A percentile compares a stretch with the other conserved stretches of the same genome.
Conservation (phyloP, 2,329 filamentous ascomycete genomes). For the Aspergillus flavus region DNA sequence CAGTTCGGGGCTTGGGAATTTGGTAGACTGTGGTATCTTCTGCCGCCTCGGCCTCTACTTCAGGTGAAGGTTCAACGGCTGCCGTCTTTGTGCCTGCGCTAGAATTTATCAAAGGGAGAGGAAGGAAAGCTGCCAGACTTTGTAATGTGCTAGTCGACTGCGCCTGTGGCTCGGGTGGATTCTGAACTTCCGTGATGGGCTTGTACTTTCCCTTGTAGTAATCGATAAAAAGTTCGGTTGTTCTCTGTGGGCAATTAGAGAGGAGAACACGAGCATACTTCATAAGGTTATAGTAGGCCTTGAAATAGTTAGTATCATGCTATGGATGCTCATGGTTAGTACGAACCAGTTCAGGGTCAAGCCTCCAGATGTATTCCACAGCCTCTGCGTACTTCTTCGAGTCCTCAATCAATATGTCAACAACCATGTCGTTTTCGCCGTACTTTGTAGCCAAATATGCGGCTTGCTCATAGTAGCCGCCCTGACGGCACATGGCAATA, state of each 20-base stretch:
- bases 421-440: conserved; percentile 87
- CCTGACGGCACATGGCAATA: conserved; percentile 95
- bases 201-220: conserved; percentile 89
- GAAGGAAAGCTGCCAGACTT: conserved; percentile 80
- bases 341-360: conserved; percentile 75
- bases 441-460: conserved; percentile 94
- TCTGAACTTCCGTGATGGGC: conserved; percentile 66
- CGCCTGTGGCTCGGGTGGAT: conserved; percentile 49
- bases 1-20: conserved; percentile 79
- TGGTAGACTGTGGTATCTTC: conserved; percentile 65
- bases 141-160: conserved; percentile 74
- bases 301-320: conserved; percentile 33
- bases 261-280: conserved; percentile 92
- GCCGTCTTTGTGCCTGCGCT: conserved; percentile 48
- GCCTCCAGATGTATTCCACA: conserved; percentile 84
- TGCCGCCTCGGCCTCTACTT: conserved; percentile 23
- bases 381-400: conserved; percentile 88
- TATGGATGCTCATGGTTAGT: not conserved
- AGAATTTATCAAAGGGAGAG: conserved; percentile 80
- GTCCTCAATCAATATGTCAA: conserved; percentile 95
- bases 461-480: conserved; percentile 94
- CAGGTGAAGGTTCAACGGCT: conserved; percentile 29
- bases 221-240: conserved; percentile 86
- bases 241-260: conserved; percentile 78
- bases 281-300: conserved; percentile 88